phyloP scores from a whole-genome alignment of 495 filamentous ascomycete species.

The Trichoderma reesei region DNA sequence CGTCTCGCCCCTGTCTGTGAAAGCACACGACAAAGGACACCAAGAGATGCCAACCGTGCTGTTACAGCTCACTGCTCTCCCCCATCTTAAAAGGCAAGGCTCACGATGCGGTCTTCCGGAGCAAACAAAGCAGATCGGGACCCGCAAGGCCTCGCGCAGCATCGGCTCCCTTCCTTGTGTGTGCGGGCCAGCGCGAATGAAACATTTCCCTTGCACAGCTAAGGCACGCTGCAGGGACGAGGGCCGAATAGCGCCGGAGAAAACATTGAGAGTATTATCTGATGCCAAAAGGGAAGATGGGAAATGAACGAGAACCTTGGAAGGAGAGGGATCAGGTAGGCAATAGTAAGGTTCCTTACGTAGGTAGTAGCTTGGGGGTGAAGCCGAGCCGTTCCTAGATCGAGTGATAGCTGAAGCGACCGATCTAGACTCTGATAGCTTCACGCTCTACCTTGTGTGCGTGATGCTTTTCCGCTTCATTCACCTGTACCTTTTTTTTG shows the following conservation, averaged over 20 bases:
- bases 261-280: neutral
- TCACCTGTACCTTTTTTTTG: too few relatives aligned
- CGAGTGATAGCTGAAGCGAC: neutral
- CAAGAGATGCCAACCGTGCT: too few relatives aligned
- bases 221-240: slow-evolving; percentile 2
- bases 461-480: too few relatives aligned
- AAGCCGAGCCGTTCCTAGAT: too few relatives aligned
- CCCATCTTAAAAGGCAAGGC: neutral
- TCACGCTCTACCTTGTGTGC: neutral
- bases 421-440: neutral
- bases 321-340: neutral
- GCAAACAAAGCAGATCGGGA: neutral
- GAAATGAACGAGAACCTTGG: neutral
- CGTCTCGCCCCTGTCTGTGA: too few relatives aligned
- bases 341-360: too few relatives aligned
- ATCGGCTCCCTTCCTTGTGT: slow-evolving; percentile 1
- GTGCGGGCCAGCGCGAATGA: neutral
- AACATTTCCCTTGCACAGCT: neutral
- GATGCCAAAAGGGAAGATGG: neutral
- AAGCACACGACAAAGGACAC: too few relatives aligned
- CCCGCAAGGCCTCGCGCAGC: neutral
- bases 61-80: neutral
- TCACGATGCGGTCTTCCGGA: neutral
- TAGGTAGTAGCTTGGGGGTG: too few relatives aligned
- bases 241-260: neutral